Percentiles rank a stretch among this genome's conserved stretches.
Evolutionary conservation across 805 yeast species (phyloP).

Genomic region (Lipomyces sp.): DNA sequence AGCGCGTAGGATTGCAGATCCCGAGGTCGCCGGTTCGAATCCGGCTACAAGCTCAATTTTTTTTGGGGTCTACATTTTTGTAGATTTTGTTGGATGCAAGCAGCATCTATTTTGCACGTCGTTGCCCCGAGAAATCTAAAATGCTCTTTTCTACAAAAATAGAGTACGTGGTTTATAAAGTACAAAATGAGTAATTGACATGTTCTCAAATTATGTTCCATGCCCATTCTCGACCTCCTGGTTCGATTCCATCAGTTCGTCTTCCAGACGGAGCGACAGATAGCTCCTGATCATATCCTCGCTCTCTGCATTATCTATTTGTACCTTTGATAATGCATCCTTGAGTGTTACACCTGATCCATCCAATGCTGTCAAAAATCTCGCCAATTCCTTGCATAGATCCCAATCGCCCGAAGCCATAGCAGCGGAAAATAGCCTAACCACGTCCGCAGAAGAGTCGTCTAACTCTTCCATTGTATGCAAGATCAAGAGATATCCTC

Average conservation of each 20-base stretch:
- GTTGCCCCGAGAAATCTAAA: no score
- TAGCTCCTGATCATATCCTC: background rate
- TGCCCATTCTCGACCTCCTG: background rate
- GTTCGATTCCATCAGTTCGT: background rate
- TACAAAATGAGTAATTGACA: no score
- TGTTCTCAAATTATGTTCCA: no score
- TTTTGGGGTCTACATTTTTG: no score
- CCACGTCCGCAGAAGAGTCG: conserved; percentile 33
- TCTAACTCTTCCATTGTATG: conserved; percentile 37
- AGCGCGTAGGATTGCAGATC: no score
- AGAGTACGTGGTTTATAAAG: no score
- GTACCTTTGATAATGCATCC: conserved; percentile 15
- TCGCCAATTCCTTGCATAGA: conserved; percentile 40
- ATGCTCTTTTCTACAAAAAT: no score
- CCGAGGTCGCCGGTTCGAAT: no score
- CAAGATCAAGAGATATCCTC: conserved; percentile 42
- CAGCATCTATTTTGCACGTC: no score
- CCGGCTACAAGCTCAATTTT: no score
- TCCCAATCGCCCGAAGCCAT: conserved; percentile 37
- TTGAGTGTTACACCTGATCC: conserved; percentile 31
- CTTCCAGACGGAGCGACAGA: background rate
- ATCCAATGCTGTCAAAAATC: conserved; percentile 42
- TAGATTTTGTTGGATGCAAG: no score
- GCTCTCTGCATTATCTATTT: background rate
- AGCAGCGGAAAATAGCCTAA: conserved; percentile 38